Percentiles rank a stretch among this genome's conserved stretches.
These are phyloP conservation scores for Tetratostichococcus sp. DNA, from an alignment of 139 green algal species.

Conservation along the genomic window DNA sequence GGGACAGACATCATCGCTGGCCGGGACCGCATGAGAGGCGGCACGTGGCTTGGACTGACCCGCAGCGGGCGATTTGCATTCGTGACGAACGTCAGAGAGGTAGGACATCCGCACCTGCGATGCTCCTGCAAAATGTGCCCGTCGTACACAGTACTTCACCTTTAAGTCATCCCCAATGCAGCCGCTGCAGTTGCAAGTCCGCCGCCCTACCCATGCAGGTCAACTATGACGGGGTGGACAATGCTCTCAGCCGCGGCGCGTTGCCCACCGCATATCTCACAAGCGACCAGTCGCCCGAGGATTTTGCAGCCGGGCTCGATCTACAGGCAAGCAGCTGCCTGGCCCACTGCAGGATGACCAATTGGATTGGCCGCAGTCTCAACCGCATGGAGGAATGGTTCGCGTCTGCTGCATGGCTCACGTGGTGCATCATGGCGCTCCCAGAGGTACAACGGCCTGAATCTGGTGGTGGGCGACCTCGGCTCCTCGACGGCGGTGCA, in stretches of 20 bases:
- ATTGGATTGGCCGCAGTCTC: no score
- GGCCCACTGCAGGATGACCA: no score
- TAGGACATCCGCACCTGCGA: neutral
- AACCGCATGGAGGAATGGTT: no score
- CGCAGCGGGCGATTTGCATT: constrained; percentile 44
- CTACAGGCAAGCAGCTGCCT: neutral
- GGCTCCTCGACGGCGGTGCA: constrained; percentile 28
- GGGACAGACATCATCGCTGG: constrained; percentile 47
- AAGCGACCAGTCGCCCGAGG: constrained; percentile 10
- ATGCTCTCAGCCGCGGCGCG: constrained; percentile 38
- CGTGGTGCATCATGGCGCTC: no score
- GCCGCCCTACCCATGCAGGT: no score
- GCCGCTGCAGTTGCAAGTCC: no score
- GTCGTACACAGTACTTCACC: no score
- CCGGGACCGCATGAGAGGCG: constrained; percentile 40
- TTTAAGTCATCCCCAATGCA: no score
- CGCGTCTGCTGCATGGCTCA: no score
- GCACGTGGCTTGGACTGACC: constrained; percentile 69
- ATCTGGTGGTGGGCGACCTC: constrained; percentile 56
- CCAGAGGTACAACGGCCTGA: constrained; percentile 48
- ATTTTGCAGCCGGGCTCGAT: constrained; percentile 28
- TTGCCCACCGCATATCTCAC: constrained; percentile 47
- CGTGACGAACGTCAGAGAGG: constrained; percentile 64
- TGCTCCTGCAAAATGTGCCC: no score
- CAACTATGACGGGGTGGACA: constrained; percentile 5